Evolutionary conservation across 805 yeast genomes (phyloP).

Genomic region (Wickerhamiella lipophila): DNA sequence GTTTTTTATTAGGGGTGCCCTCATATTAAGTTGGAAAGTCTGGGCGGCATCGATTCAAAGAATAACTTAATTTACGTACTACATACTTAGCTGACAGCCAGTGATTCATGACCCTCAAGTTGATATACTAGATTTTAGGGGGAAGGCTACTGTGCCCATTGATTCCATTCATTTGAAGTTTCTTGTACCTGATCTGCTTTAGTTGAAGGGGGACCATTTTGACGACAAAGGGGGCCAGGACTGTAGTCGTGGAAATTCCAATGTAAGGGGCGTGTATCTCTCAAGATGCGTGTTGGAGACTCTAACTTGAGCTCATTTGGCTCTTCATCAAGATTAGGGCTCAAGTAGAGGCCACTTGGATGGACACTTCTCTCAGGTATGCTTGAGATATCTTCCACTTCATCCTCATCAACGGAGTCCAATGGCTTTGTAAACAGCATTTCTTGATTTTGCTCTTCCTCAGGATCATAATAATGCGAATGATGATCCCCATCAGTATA

Average conservation of each 20-base stretch:
- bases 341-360: too few species aligned
- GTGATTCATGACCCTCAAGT: too few species aligned
- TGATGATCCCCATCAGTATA: background rate
- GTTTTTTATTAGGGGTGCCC: slow-evolving; percentile 29
- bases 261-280: background rate
- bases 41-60: too few species aligned
- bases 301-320: background rate
- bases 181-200: too few species aligned
- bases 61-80: too few species aligned
- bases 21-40: too few species aligned
- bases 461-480: background rate
- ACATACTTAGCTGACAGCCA: too few species aligned
- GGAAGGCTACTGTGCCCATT: too few species aligned
- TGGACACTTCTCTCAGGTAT: background rate
- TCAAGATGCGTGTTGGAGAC: background rate
- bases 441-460: background rate
- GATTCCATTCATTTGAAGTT: too few species aligned
- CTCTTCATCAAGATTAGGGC: background rate
- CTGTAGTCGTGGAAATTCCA: background rate
- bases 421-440: background rate
- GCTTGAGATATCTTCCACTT: background rate
- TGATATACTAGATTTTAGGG: background rate
- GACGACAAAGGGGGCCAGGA: too few species aligned
- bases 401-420: background rate
- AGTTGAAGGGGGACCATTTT: too few species aligned